Conservation (phyloP, 805 yeast species). For the Wickerhamomyces canadensis region DNA sequence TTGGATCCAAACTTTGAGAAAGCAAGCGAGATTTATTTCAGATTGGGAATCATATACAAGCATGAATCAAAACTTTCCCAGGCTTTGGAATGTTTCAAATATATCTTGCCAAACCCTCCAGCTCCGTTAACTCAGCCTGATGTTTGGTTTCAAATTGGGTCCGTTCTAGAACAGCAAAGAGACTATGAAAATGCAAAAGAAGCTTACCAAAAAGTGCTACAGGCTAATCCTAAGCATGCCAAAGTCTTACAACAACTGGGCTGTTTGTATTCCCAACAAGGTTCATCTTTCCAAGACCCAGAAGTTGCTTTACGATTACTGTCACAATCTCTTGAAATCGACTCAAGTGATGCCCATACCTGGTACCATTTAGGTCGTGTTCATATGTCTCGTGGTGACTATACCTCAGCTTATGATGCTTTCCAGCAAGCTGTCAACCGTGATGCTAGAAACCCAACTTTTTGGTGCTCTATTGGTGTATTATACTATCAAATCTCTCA, state of each 20-base stretch:
- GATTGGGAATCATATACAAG: conserved; percentile 94
- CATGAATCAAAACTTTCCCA: conserved; percentile 84
- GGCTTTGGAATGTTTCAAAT: conserved; percentile 92
- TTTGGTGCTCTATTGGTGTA: conserved; percentile 97
- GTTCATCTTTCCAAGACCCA: conserved; percentile 68
- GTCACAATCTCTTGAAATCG: conserved; percentile 84
- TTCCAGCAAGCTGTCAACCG: conserved; percentile 98
- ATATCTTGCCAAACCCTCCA: conserved; percentile 87
- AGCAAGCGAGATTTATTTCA: conserved; percentile 92
- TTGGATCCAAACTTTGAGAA: conserved; percentile 95
- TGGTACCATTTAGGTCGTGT: conserved; percentile 98
- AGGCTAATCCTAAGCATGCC: conserved; percentile 89
- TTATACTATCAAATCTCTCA: conserved; percentile 94
- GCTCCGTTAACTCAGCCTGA: conserved; percentile 94
- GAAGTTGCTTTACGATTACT: conserved; percentile 78
- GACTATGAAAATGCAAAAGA: conserved; percentile 90
- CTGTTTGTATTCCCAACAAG: conserved; percentile 79
- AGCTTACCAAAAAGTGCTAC: conserved; percentile 89
- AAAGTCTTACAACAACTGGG: conserved; percentile 95
- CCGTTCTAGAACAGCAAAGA: conserved; percentile 88
- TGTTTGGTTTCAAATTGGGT: conserved; percentile 98
- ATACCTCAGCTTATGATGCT: conserved; percentile 94
- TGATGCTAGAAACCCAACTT: conserved; percentile 94
- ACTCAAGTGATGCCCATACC: conserved; percentile 86
- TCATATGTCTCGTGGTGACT: conserved; percentile 93